These are phyloP conservation scores for Sedum album DNA, from an alignment of 164 flowering plant species.

Conservation along the genomic window DNA sequence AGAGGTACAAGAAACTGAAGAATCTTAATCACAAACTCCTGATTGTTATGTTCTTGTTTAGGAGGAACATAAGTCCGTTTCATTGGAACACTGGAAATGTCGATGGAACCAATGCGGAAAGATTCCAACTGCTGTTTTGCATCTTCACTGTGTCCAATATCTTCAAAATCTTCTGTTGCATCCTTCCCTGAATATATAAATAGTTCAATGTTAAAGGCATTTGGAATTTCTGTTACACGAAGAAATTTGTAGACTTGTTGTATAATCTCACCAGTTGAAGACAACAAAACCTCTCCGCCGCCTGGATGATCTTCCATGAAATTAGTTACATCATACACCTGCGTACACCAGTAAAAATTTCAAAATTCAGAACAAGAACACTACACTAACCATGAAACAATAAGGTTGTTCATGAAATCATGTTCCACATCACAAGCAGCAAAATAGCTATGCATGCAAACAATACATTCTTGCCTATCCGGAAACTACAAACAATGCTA, in stretches of 20 bases:
- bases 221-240: not conserved
- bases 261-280: slow-evolving; percentile 55
- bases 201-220: not conserved
- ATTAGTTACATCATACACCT: slow-evolving; percentile 84
- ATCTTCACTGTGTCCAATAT: slow-evolving; percentile 52
- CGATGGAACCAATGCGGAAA: slow-evolving; percentile 73
- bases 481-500: too few species aligned
- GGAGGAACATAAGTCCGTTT: slow-evolving; percentile 41
- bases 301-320: slow-evolving; percentile 98
- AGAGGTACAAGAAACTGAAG: slow-evolving; percentile 28
- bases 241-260: not conserved
- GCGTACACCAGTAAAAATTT: not conserved
- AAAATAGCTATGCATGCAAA: too few species aligned
- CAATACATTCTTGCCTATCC: not conserved
- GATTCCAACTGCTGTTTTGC: slow-evolving; percentile 74
- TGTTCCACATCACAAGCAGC: not conserved
- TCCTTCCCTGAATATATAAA: slow-evolving; percentile 59
- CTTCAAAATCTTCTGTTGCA: slow-evolving; percentile 46
- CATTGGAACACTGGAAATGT: slow-evolving; percentile 47
- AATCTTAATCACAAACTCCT: slow-evolving; percentile 48
- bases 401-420: not conserved
- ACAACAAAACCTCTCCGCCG: slow-evolving; percentile 73
- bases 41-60: slow-evolving; percentile 34
- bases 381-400: not conserved
- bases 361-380: not conserved